Evolutionary conservation across 1,284 basidiomycete genomes (phyloP).

Genomic region (Cerrena zonata): DNA sequence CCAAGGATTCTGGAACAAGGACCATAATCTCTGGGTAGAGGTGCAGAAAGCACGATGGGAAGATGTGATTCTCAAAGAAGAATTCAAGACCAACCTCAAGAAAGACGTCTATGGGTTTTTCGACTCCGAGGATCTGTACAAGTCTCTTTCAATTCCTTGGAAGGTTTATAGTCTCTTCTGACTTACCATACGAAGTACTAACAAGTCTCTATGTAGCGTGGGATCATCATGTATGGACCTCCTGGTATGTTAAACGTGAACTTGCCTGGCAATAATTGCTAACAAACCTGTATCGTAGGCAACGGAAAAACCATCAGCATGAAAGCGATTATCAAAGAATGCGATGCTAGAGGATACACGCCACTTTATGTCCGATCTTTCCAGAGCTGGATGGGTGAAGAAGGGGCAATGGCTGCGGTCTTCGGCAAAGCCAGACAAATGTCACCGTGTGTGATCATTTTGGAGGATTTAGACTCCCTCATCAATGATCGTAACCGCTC

Average conservation of each 20-base stretch:
- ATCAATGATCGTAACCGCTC: constrained; percentile 73
- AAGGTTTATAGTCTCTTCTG: constrained; percentile 46
- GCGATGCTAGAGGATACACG: constrained; percentile 50
- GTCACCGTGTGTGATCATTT: constrained; percentile 68
- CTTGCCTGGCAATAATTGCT: background rate
- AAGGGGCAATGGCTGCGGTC: constrained; percentile 55
- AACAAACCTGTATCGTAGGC: constrained; percentile 33
- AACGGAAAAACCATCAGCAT: constrained; percentile 82
- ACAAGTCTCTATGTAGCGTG: constrained; percentile 42
- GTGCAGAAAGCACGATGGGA: constrained; percentile 72
- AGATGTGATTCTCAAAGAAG: constrained; percentile 68
- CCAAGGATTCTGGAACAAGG: constrained; percentile 61
- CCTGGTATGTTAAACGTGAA: constrained; percentile 40
- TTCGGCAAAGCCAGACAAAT: constrained; percentile 63
- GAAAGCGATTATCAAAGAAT: constrained; percentile 70
- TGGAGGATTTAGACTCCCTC: constrained; percentile 79
- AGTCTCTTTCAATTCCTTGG: constrained; percentile 72
- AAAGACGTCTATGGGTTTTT: constrained; percentile 78
- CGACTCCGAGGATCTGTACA: constrained; percentile 63
- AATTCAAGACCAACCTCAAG: constrained; percentile 60
- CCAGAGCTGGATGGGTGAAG: constrained; percentile 59
- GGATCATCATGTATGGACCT: constrained; percentile 67
- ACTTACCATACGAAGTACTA: constrained; percentile 1
- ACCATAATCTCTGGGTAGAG: constrained; percentile 56
- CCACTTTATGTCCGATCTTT: constrained; percentile 78